Evolutionary conservation across 2,329 filamentous ascomycete genomes (phyloP), one percentile per base, ranked within the genome.

Genomic region (Blumeria graminis): DNA sequence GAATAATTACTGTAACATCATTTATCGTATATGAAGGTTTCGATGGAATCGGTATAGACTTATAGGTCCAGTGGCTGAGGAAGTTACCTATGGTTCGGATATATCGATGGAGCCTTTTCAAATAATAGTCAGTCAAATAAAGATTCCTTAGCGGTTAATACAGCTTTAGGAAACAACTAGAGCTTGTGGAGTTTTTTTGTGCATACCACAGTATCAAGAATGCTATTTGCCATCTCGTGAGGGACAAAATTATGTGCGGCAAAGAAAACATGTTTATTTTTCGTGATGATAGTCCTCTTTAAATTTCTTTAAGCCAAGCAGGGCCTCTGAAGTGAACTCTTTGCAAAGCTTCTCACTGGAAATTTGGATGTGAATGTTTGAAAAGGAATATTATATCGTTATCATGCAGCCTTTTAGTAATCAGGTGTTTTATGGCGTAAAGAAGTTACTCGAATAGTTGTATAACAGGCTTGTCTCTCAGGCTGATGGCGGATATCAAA

Each of bases 1-100:
- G 90, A 59, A 95, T 85, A 63, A 96, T 86, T 61, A 95, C 87
- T 6, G 90, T 94, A 64, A 94, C 88, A 76, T 96, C 86, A 36
- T 81, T 77, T 33, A 81, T 86, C 14, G 62, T 62, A 54, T 63
- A 65, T 48, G 75, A 81, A n/a, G 90, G 87, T 60, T 87, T 84
- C 58, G 80, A 78, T 43, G 87, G 84, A 56, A 90, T 83, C 45
- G 84, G 84, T 60, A 88, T 85, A 32, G 89, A 88, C 69, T 81
- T 84, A 72, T 94, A 94, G 10, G 74, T 74, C 84, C 86, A 92
- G 68, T 93, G 89, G 63, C 85, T 87, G 63, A 85, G 72, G 64
- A 86, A 80, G 67, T 95, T 92, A 63, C 94, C 81, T 63, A 94
- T 73, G 62, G 94, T 76, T 61, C 90, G 84, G 59, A 87, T 65